Percentiles rank a stretch among this genome's conserved stretches.
These are phyloP conservation scores for Hyphopichia buzzinii DNA, from an alignment of 1,139 yeast genomes.

Conservation along the genomic window DNA sequence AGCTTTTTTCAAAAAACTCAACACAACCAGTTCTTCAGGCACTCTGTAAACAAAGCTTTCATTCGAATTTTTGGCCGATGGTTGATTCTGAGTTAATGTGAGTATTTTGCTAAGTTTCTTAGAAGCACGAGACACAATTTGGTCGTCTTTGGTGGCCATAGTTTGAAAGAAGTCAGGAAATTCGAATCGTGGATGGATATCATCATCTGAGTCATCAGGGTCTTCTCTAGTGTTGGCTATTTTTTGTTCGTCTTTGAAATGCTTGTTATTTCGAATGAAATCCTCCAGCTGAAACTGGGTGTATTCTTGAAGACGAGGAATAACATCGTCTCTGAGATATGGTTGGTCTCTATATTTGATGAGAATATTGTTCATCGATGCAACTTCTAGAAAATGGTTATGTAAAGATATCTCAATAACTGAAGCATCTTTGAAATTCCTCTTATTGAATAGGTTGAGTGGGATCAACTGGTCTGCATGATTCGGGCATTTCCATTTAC, in stretches of 20 bases:
- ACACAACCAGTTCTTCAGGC: conserved; percentile 68
- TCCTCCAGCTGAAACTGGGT: conserved; percentile 26
- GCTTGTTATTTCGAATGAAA: conserved; percentile 15
- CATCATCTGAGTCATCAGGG: conserved; percentile 20
- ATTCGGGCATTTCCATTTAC: conserved; percentile 92
- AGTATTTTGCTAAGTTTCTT: conserved; percentile 34
- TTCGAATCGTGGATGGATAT: conserved; percentile 24
- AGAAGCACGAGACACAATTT: conserved; percentile 47
- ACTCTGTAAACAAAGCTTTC: conserved; percentile 54
- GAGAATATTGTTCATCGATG: conserved; percentile 56
- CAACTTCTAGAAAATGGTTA: conserved; percentile 32
- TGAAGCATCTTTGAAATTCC: conserved; percentile 56
- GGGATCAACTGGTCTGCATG: conserved; percentile 65
- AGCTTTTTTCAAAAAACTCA: conserved; percentile 63
- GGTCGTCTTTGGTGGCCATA: conserved; percentile 30
- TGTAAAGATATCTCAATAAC: conserved; percentile 50
- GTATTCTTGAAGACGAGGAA: conserved; percentile 31
- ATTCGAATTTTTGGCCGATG: conserved; percentile 19
- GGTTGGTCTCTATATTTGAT: conserved; percentile 71
- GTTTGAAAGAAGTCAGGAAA: conserved; percentile 48
- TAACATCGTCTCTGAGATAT: conserved; percentile 24
- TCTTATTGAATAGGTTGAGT: conserved; percentile 21
- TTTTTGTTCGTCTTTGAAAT: conserved; percentile 7
- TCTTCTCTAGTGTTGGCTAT: conserved; percentile 13
- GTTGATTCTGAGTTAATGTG: conserved; percentile 28